These are phyloP conservation scores for Solanum hybrid DNA, from an alignment of 305 asterid genomes.

Conservation along the genomic window DNA sequence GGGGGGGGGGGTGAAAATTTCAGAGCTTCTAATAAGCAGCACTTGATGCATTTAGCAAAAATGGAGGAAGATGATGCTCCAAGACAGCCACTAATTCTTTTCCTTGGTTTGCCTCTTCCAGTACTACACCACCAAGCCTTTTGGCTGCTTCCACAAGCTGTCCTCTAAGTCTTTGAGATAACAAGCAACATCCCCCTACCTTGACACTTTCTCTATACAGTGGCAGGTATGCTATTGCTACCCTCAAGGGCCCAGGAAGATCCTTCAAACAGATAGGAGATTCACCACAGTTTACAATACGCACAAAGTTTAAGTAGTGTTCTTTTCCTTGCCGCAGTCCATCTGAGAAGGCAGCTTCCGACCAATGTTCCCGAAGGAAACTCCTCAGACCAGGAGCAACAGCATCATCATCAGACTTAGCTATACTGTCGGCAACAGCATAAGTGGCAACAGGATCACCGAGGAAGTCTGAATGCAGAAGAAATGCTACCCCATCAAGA, in stretches of 20 bases:
- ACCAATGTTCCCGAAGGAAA: slow-evolving; percentile 73
- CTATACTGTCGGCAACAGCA: slow-evolving; percentile 82
- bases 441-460: slow-evolving; percentile 75
- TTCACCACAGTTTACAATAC: slow-evolving; percentile 51
- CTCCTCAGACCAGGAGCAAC: slow-evolving; percentile 58
- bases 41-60: slow-evolving; percentile 40
- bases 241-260: slow-evolving; percentile 76
- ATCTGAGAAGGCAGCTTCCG: slow-evolving; percentile 58
- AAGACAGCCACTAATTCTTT: slow-evolving; percentile 59
- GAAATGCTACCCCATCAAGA: slow-evolving; percentile 81
- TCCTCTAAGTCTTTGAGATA: slow-evolving; percentile 76
- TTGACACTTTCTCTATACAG: slow-evolving; percentile 72
- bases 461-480: slow-evolving; percentile 66
- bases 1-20: neutral
- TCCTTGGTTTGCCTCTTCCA: slow-evolving; percentile 51
- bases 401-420: slow-evolving; percentile 58
- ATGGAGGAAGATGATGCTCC: slow-evolving; percentile 77
- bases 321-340: slow-evolving; percentile 53
- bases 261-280: slow-evolving; percentile 64
- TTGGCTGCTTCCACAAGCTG: slow-evolving; percentile 69
- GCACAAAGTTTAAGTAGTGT: slow-evolving; percentile 53
- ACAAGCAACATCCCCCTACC: slow-evolving; percentile 55
- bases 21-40: slow-evolving; percentile 14
- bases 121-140: slow-evolving; percentile 54
- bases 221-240: slow-evolving; percentile 79